A percentile compares a stretch with the other conserved stretches of the same genome.
phyloP scores from a whole-genome alignment of 78 protist genomes.

The Cavenderia fasciculata region DNA sequence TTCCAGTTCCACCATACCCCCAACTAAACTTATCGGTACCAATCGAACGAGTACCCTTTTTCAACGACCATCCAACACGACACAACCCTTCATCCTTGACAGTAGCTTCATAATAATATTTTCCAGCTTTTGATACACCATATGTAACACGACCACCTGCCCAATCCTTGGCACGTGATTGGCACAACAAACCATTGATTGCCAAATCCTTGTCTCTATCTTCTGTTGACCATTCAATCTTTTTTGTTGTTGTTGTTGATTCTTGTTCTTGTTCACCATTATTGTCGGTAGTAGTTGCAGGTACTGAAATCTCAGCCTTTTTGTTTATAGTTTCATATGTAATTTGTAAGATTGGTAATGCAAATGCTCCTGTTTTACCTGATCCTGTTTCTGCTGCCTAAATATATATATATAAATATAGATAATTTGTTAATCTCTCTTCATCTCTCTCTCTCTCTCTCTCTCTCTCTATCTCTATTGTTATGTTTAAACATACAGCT shows the following conservation, averaged over 20 bases:
- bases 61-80: slow-evolving; percentile 84
- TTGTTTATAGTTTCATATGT: slow-evolving; percentile 73
- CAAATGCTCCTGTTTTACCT: slow-evolving; percentile 90
- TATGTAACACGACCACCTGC: slow-evolving; percentile 58
- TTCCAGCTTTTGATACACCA: slow-evolving; percentile 65
- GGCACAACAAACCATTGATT: slow-evolving; percentile 55
- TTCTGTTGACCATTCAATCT: slow-evolving; percentile 2
- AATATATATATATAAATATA: background rate
- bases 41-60: slow-evolving; percentile 24
- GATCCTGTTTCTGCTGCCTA: slow-evolving; percentile 89
- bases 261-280: no score
- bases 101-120: slow-evolving; percentile 76
- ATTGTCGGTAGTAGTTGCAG: background rate
- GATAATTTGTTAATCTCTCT: background rate
- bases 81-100: slow-evolving; percentile 85
- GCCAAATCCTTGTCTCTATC: slow-evolving; percentile 57
- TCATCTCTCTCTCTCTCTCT: slow-evolving; percentile 45
- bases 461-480: no score
- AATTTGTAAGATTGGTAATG: slow-evolving; percentile 81
- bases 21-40: slow-evolving; percentile 82
- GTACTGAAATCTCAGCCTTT: slow-evolving; percentile 33
- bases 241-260: background rate
- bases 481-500: slow-evolving; percentile 69
- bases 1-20: slow-evolving; percentile 88
- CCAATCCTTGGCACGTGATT: slow-evolving; percentile 59